These are phyloP conservation scores for Aspergillus ostianus DNA, from an alignment of 495 filamentous ascomycete species.

Conservation along the genomic window DNA sequence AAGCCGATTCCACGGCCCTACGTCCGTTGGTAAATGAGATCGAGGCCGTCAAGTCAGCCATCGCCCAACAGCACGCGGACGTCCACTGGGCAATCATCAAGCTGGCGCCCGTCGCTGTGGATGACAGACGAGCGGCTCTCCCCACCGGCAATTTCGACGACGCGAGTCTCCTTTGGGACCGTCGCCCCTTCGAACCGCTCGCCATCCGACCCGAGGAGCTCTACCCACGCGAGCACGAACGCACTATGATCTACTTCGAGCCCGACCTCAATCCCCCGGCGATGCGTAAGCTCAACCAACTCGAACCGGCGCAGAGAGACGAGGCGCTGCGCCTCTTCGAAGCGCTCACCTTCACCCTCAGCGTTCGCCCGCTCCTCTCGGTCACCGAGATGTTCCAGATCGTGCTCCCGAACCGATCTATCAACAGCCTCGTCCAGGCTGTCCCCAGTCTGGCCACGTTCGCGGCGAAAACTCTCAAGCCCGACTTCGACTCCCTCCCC, in stretches of 20 bases:
- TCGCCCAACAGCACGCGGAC: slow-evolving; percentile 9
- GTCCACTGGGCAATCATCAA: slow-evolving; percentile 25
- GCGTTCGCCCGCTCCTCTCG: slow-evolving; percentile 19
- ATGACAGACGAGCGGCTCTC: slow-evolving; percentile 24
- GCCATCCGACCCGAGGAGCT: slow-evolving; percentile 50
- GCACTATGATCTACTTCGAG: slow-evolving; percentile 39
- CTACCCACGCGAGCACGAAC: slow-evolving; percentile 41
- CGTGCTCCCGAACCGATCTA: slow-evolving; percentile 26
- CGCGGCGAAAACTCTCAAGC: slow-evolving; percentile 31
- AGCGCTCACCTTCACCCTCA: slow-evolving; percentile 23
- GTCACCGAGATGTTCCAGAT: slow-evolving; percentile 24
- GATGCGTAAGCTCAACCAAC: slow-evolving; percentile 15
- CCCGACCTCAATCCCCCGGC: slow-evolving; percentile 25
- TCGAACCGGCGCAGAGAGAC: slow-evolving; percentile 11
- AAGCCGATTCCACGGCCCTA: slow-evolving; percentile 27
- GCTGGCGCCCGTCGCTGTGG: slow-evolving; percentile 17
- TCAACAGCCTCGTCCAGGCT: slow-evolving; percentile 31
- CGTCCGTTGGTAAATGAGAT: slow-evolving; percentile 28
- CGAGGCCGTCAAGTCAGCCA: slow-evolving; percentile 7
- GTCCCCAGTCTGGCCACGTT: slow-evolving; percentile 33
- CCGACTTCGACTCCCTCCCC: slow-evolving; percentile 24
- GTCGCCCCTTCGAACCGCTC: slow-evolving; percentile 58
- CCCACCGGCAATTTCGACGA: slow-evolving; percentile 31
- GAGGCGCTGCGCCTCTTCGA: slow-evolving; percentile 24
- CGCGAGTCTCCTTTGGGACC: slow-evolving; percentile 60